These are phyloP conservation scores for Takakia lepidozioides DNA, from an alignment of 225 moss, liverwort and hornwort genomes.

Conservation along the genomic window DNA sequence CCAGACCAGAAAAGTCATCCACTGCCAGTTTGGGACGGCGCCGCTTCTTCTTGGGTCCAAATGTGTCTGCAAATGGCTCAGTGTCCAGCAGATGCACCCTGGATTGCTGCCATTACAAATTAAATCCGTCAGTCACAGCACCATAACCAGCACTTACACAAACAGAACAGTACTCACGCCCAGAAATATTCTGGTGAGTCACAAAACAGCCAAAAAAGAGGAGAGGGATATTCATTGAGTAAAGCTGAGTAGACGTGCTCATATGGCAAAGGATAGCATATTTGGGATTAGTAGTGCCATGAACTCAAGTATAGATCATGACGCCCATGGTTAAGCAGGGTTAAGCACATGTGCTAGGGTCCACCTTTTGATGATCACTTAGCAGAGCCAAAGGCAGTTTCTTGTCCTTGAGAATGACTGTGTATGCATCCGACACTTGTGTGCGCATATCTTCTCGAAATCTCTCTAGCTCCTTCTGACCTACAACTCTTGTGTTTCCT, in stretches of 20 bases:
- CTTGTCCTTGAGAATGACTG: constrained; percentile 92
- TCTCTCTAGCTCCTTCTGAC: constrained; percentile 85
- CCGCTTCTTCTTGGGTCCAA: constrained; percentile 91
- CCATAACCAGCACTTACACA: neutral
- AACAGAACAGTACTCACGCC: neutral
- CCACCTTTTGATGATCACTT: constrained; percentile 78
- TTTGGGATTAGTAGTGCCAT: too few species aligned
- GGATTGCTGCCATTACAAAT: constrained; percentile 58
- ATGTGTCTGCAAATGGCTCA: constrained; percentile 86
- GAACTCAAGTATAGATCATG: too few species aligned
- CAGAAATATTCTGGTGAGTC: too few species aligned
- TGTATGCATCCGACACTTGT: constrained; percentile 79
- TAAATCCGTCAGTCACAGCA: neutral
- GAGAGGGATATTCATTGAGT: too few species aligned
- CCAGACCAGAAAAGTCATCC: constrained; percentile 69
- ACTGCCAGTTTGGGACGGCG: constrained; percentile 69
- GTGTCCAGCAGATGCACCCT: constrained; percentile 85
- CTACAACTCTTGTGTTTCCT: constrained; percentile 92
- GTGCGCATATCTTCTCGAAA: constrained; percentile 96
- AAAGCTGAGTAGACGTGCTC: too few species aligned
- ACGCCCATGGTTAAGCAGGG: too few species aligned
- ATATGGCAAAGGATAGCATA: too few species aligned
- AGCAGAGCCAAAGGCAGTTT: constrained; percentile 81
- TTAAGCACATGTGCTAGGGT: too few species aligned
- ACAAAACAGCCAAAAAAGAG: too few species aligned